phyloP scores from a whole-genome alignment of 768 basidiomycete species.

The Mycena albidolilacea region DNA sequence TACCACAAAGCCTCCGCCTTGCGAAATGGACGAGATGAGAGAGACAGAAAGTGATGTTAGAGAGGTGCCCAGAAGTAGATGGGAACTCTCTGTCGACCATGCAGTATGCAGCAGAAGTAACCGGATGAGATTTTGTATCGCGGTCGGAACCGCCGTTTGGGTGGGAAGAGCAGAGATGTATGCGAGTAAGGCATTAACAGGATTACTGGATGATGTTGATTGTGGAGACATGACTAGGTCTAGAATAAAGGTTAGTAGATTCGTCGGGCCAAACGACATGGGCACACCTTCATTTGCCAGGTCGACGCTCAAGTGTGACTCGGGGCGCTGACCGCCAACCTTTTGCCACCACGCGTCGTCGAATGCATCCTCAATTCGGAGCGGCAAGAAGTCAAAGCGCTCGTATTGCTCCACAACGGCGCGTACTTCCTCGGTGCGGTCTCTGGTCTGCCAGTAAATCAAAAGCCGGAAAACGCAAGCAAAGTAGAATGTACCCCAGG shows the following conservation, averaged over 20 bases:
- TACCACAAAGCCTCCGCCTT: slow-evolving; percentile 83
- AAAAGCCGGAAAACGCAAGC: slow-evolving; percentile 2
- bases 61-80: slow-evolving; percentile 84
- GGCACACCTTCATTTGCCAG: slow-evolving; percentile 66
- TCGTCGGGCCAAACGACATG: background rate
- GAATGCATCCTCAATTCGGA: slow-evolving; percentile 84
- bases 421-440: slow-evolving; percentile 68
- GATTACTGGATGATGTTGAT: slow-evolving; percentile 37
- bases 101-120: slow-evolving; percentile 82
- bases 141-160: slow-evolving; percentile 74
- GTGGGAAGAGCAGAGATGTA: slow-evolving; percentile 82
- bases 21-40: slow-evolving; percentile 80
- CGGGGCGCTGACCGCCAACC: slow-evolving; percentile 52
- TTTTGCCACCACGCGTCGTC: slow-evolving; percentile 75
- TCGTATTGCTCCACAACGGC: slow-evolving; percentile 63
- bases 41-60: slow-evolving; percentile 85
- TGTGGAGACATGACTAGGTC: slow-evolving; percentile 50
- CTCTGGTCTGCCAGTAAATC: slow-evolving; percentile 59
- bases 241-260: slow-evolving; percentile 34
- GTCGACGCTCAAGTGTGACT: slow-evolving; percentile 58
- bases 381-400: slow-evolving; percentile 69
- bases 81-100: slow-evolving; percentile 70
- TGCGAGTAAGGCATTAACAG: slow-evolving; percentile 54
- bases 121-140: slow-evolving; percentile 73
- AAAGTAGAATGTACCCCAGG: slow-evolving; percentile 63